Evolutionary conservation across 805 yeast genomes (phyloP), one percentile per base, ranked within the genome.

Genomic region (Kazachstania psychrophila): DNA sequence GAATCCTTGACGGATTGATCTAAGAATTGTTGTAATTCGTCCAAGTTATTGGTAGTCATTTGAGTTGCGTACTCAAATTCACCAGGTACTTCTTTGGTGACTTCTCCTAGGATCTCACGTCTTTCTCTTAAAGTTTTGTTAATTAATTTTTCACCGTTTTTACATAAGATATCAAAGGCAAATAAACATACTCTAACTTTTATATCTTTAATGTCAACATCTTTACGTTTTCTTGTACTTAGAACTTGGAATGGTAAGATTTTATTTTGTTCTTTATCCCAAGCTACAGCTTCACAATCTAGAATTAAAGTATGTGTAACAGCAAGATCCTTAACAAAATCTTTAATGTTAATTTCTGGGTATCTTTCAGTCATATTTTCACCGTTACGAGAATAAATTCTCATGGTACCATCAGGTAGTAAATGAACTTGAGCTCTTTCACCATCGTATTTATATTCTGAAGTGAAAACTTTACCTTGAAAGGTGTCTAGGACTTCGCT

Each of bases 211-310:
- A 79, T 79, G 38, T 83, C 79, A 5, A 92, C 98, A 48, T 80
- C 96, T 57, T 92, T 92, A 36, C 97, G 73, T 62, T 92, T 92
- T 58, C 98, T 74, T 0, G 98, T 92, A 1, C 95, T 81, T 34
- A 92, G 64, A 0, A 86, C 81, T 59, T 92, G 98, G 61, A 92
- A 92, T 1, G 98, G 98, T 39, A 92, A 63, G 39, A 92, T 89
- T 57, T 80, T 83, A n/a, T 74, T 58, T 16, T 70, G 68, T 36
- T 71, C 79, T 38, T 79, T 66, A 59, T 89, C 96, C 94, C 95
- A 92, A 0, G 98, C 98, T 7, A 92, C 98, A 6, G 96, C 96
- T 61, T 92, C 98, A 62, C 96, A 83, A 57, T 92, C 98, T 40
- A 92, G 59, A 40, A 92, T 86, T 58, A 89, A 68, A 7, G 83